Base-by-base conservation (phyloP, 352 stramenopile genomes). In the Globisporangium paddicum region DNA sequence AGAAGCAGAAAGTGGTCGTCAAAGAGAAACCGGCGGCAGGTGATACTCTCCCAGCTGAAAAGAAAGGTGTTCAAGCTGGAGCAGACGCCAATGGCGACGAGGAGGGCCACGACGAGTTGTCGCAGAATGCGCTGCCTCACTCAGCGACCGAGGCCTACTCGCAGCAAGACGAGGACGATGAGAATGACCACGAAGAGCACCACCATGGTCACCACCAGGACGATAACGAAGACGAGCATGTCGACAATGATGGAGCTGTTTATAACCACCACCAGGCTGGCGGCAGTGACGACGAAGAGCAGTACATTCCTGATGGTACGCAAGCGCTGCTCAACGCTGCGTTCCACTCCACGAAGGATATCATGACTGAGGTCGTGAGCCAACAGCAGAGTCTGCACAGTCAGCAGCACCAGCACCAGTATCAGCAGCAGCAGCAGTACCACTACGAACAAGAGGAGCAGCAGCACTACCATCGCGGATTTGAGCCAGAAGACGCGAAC, bases 291-390 rank as follows among this genome's bases (percentile, higher is more conserved):
- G 10, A 38, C 21, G 54, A 41, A 40, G 66, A 79, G 1, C 28
- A 61, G 26, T 82, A 78, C 40, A 62, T 73, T 9, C 63, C 71
- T 1, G 77, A 91, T 51, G 81, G 81, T 49, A 88, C 81, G 14
- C 79, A 87, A 35, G 81, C 73, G 14, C 59, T 91, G 49, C 61
- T 91, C 30, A 82, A 82, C 11, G 81, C 81, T 4, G 81, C 81
- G 5, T 82, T 89, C 59, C 79, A 89, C 48, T 87, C 79, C n/a
- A 86, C 77, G 2, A 68, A 85, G 26, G 79, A 89, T 34, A 83
- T 88, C n/a, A 84, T 88, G 77, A 81, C 80, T 14, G 77, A 87
- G 35, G 77, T 85, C 21, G 75, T 83, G 58, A 71, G 48, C n/a
- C 69, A 77, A 30, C 71, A 86, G 51, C 60, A 68, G 38, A 58